phyloP scores from a whole-genome alignment of 768 basidiomycete species.

The Tephrocybe sp. region DNA sequence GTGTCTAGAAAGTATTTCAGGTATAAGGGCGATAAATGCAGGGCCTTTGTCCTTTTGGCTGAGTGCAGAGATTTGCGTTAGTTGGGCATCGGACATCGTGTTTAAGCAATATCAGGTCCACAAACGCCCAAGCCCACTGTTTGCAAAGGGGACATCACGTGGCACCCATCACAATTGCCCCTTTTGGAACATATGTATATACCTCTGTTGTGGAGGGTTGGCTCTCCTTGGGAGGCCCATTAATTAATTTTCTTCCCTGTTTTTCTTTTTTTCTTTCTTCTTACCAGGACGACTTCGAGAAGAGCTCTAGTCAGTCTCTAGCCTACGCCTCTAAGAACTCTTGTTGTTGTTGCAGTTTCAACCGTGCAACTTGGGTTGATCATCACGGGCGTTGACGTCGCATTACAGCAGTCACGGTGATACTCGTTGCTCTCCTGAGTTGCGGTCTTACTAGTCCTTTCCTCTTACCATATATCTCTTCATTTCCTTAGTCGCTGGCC shows the following conservation, averaged over 20 bases:
- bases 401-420: neutral
- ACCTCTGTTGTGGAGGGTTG: no score
- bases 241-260: neutral
- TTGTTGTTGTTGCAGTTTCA: neutral
- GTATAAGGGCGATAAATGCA: constrained; percentile 69
- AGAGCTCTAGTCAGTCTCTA: no score
- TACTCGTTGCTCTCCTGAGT: constrained; percentile 9
- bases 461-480: neutral
- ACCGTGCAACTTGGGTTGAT: constrained; percentile 1
- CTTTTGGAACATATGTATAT: neutral
- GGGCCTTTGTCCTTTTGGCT: constrained; percentile 85
- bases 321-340: no score
- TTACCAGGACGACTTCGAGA: no score
- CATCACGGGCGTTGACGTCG: constrained; percentile 10
- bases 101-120: neutral
- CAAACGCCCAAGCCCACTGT: neutral
- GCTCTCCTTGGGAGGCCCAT: no score
- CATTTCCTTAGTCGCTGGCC: constrained; percentile 11
- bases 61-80: constrained; percentile 61
- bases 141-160: neutral
- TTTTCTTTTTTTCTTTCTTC: neutral
- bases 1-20: constrained; percentile 57
- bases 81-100: constrained; percentile 65
- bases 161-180: neutral
- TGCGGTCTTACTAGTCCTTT: neutral